Evolutionary conservation across 176 grass and related monocot genomes (phyloP), one percentile per base, ranked within the genome.

Genomic region (Calamus simplicifolius): DNA sequence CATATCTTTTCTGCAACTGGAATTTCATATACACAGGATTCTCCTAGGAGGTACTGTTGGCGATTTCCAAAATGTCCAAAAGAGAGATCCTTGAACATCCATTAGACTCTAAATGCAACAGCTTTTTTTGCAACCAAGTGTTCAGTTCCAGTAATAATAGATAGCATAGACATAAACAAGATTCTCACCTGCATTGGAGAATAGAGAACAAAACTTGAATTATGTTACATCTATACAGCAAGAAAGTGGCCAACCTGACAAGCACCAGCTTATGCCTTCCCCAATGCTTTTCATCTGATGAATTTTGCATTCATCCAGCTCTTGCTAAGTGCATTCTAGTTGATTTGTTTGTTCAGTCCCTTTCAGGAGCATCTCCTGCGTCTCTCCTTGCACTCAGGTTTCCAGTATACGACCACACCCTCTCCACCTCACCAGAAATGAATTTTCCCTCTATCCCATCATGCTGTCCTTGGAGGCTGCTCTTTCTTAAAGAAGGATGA

Each of bases 381-480:
- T 98, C 94, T 74, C 89, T 98, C 67, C 81, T 79, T 0, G 81
- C 69, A 18, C 93, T 85, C 52, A 92, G 69, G 64, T 85, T 91
- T 48, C 91, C 86, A 3, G 87, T 63, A 25, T 88, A 88, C 10
- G 81, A 85, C 93, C 93, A 92, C 29, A 91, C 81, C 71, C 92
- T 93, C 70, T 88, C 84, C 5, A 83, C 27, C 59, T 93, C 84
- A 60, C 81, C 64, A 51, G 86, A 4, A 64, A 90, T 78, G 18
- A 71, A 50, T 56, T 87, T 95, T 61, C 19, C 59, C 28, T 29
- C 58, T 50, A 75, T 85, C 0, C 71, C 74, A 27, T 75, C 82
- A 12, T 62, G 82, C 69, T 68, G 74, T 6, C 60, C 75, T 48
- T 51, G 66, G 25, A 59, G 19, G 38, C 14, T 76, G 35, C 15